A percentile compares a stretch with the other conserved stretches of the same genome.
phyloP scores from a whole-genome alignment of 164 flowering plant genomes.

The Dillenia suffruticosa region DNA sequence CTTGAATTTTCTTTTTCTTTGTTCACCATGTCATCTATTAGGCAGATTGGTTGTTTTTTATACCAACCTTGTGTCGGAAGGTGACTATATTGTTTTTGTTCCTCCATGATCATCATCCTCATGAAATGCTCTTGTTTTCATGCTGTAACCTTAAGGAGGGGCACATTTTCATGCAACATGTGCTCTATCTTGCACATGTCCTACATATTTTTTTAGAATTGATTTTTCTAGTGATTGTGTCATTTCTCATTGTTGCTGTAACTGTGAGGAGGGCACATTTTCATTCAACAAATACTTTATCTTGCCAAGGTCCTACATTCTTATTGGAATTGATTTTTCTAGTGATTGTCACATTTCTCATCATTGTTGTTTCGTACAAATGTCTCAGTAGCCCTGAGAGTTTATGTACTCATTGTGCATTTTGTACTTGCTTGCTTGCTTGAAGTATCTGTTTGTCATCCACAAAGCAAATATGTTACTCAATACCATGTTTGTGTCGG shows the following conservation, averaged over 20 bases:
- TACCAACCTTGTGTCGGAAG: slow-evolving; percentile 53
- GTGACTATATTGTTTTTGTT: slow-evolving; percentile 30
- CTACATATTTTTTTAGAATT: no score
- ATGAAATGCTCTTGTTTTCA: slow-evolving; percentile 16
- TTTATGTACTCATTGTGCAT: no score
- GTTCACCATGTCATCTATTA: slow-evolving; percentile 23
- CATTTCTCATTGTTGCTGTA: slow-evolving; percentile 4
- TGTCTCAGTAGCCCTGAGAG: no score
- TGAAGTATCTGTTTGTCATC: slow-evolving; percentile 19
- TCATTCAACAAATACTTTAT: neutral
- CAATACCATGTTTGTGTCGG: slow-evolving; percentile 36
- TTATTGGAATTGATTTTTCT: no score
- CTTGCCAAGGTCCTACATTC: no score
- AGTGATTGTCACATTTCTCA: no score
- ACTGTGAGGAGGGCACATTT: slow-evolving; percentile 15
- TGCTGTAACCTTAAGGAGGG: slow-evolving; percentile 20
- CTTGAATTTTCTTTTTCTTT: neutral
- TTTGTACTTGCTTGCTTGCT: slow-evolving; percentile 1
- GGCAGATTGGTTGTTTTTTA: slow-evolving; percentile 22
- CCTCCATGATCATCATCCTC: slow-evolving; percentile 10
- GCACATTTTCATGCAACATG: neutral
- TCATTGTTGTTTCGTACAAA: no score
- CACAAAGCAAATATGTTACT: slow-evolving; percentile 25
- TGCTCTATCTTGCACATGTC: no score
- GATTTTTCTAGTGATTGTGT: no score